Conservation (phyloP, 2,329 filamentous ascomycete species). For the Hypoxylon sp. region DNA sequence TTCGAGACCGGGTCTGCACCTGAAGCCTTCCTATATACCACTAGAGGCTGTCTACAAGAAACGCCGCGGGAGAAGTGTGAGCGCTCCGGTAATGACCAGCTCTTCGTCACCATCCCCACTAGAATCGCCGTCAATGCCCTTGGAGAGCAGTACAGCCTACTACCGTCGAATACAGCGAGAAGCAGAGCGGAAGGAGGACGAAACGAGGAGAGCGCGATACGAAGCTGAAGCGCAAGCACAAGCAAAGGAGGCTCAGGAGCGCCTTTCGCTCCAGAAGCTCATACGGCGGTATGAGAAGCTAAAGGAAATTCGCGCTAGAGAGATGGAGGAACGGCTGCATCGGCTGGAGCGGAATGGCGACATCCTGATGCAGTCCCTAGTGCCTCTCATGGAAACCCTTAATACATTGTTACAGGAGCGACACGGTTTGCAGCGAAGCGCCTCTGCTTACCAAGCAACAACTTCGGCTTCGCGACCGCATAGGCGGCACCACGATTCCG, state of each 20-base stretch:
- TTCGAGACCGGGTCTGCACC: conserved; percentile 23
- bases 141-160: conserved; percentile 31
- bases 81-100: conserved; percentile 25
- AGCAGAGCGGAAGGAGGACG: conserved; percentile 37
- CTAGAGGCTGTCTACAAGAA: conserved; percentile 20
- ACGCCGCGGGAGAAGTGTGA: conserved; percentile 18
- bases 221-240: conserved; percentile 47
- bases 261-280: conserved; percentile 52
- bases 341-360: conserved; percentile 64
- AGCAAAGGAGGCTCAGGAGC: conserved; percentile 48
- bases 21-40: conserved; percentile 20
- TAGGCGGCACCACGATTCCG: background rate
- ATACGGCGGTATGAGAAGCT: conserved; percentile 59
- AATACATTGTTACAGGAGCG: conserved; percentile 53
- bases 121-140: conserved; percentile 24
- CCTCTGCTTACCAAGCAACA: conserved; percentile 3
- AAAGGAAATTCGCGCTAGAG: conserved; percentile 60
- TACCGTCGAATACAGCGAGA: conserved; percentile 39
- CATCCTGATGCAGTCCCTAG: conserved; percentile 61
- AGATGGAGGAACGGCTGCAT: conserved; percentile 64
- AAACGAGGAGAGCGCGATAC: conserved; percentile 46
- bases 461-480: conserved; percentile 14
- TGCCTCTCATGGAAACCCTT: conserved; percentile 63
- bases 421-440: conserved; percentile 52
- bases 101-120: conserved; percentile 33